Percentiles rank a stretch among this genome's conserved stretches.
phyloP scores from a whole-genome alignment of 768 basidiomycete genomes.

The Heimioporus sp. region DNA sequence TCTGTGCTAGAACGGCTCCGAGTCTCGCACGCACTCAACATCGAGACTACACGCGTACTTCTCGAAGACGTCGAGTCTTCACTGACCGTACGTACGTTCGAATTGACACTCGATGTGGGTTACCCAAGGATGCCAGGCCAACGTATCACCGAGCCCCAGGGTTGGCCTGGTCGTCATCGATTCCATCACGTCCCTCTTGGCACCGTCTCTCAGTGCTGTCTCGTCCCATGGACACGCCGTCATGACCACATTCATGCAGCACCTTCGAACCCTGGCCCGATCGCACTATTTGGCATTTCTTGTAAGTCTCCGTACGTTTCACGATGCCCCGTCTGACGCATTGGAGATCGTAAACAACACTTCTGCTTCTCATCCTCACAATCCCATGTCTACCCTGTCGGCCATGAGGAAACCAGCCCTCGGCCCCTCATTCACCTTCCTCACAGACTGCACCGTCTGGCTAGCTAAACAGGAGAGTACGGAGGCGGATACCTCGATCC shows the following conservation, averaged over 20 bases:
- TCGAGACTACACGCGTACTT: constrained; percentile 50
- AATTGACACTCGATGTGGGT: background rate
- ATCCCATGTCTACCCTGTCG: constrained; percentile 35
- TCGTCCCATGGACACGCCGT: constrained; percentile 75
- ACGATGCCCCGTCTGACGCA: background rate
- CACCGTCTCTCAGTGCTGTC: constrained; percentile 58
- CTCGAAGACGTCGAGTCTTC: constrained; percentile 43
- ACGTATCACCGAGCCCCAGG: constrained; percentile 5
- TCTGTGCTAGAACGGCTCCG: constrained; percentile 54
- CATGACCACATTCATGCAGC: constrained; percentile 71
- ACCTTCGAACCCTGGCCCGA: constrained; percentile 51
- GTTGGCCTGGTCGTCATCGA: constrained; percentile 62
- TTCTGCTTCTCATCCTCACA: constrained; percentile 31
- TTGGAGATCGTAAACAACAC: constrained; percentile 63
- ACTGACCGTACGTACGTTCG: constrained; percentile 24
- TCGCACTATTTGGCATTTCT: constrained; percentile 46
- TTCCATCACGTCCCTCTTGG: constrained; percentile 59
- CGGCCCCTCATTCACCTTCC: constrained; percentile 70
- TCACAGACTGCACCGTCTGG: constrained; percentile 78
- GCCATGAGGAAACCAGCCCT: constrained; percentile 63
- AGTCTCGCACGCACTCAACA: constrained; percentile 56
- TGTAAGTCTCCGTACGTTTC: constrained; percentile 38
- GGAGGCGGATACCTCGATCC: constrained; percentile 22
- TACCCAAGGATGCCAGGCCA: constrained; percentile 10
- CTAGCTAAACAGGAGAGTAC: constrained; percentile 35